phyloP scores from a whole-genome alignment of 805 yeast species.

The Nakazawaea anatomiae region DNA sequence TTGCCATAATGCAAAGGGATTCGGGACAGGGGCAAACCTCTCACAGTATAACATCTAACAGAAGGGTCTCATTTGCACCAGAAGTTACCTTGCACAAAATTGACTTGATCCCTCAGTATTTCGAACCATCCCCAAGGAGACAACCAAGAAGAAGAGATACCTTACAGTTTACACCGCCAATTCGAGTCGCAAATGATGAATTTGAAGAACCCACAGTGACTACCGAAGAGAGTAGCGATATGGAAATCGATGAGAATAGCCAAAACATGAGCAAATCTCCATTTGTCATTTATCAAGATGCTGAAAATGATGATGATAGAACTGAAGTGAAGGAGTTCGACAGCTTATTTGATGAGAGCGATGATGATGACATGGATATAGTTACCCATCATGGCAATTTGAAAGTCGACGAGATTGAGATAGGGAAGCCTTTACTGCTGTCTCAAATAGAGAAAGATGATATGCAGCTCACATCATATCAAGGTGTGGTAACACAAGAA shows the following conservation, averaged over 20 bases:
- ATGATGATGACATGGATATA: not conserved
- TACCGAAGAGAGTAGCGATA: slow-evolving; percentile 19
- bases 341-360: slow-evolving; percentile 1
- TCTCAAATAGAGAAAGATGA: not conserved
- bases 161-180: slow-evolving; percentile 23
- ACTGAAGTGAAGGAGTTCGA: slow-evolving; percentile 6
- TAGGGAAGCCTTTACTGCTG: slow-evolving; percentile 1
- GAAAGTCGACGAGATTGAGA: slow-evolving; percentile 11
- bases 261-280: not conserved
- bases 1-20: slow-evolving; percentile 26
- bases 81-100: slow-evolving; percentile 62
- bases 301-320: slow-evolving; percentile 10
- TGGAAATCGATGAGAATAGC: slow-evolving; percentile 7
- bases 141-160: slow-evolving; percentile 22
- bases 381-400: not conserved
- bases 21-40: slow-evolving; percentile 4
- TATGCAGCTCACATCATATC: not conserved
- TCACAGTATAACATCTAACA: slow-evolving; percentile 16
- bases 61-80: slow-evolving; percentile 76
- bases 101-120: slow-evolving; percentile 27
- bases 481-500: slow-evolving; percentile 8
- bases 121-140: slow-evolving; percentile 11
- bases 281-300: slow-evolving; percentile 9
- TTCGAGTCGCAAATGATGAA: not conserved
- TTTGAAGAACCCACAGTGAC: slow-evolving; percentile 4